phyloP scores from a whole-genome alignment of 352 stramenopile genomes.

The Pythium aphanidermatum region DNA sequence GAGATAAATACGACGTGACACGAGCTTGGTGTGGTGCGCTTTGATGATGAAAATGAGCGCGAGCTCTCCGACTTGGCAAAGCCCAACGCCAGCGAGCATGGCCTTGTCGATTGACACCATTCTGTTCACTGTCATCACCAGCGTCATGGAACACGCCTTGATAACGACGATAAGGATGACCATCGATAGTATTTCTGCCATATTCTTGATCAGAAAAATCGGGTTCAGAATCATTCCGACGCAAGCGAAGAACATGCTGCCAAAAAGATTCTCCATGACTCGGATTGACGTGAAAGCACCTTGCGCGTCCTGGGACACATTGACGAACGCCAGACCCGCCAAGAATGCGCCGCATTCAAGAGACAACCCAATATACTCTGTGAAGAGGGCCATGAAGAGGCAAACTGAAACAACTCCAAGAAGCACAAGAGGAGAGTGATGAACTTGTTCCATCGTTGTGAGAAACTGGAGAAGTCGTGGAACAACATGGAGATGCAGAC shows the following conservation, averaged over 20 bases:
- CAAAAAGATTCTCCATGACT: slow-evolving; percentile 85
- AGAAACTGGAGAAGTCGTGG: slow-evolving; percentile 66
- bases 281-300: slow-evolving; percentile 76
- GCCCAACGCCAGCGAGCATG: slow-evolving; percentile 59
- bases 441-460: slow-evolving; percentile 72
- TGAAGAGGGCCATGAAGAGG: slow-evolving; percentile 81
- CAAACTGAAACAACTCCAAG: slow-evolving; percentile 82
- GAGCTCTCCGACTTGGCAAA: slow-evolving; percentile 83
- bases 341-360: slow-evolving; percentile 82
- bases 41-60: slow-evolving; percentile 91
- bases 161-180: slow-evolving; percentile 71
- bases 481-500: slow-evolving; percentile 70
- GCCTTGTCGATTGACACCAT: slow-evolving; percentile 65
- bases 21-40: slow-evolving; percentile 72
- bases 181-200: slow-evolving; percentile 76
- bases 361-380: slow-evolving; percentile 73
- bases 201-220: slow-evolving; percentile 74
- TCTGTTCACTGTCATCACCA: slow-evolving; percentile 73
- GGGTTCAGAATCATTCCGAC: slow-evolving; percentile 86
- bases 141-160: slow-evolving; percentile 69
- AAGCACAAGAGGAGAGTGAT: slow-evolving; percentile 69
- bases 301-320: slow-evolving; percentile 55
- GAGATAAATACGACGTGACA: slow-evolving; percentile 76
- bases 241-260: slow-evolving; percentile 86
- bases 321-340: slow-evolving; percentile 74